These are phyloP conservation scores for Prillingera fragicola DNA, from an alignment of 1,284 basidiomycete species.

Conservation along the genomic window DNA sequence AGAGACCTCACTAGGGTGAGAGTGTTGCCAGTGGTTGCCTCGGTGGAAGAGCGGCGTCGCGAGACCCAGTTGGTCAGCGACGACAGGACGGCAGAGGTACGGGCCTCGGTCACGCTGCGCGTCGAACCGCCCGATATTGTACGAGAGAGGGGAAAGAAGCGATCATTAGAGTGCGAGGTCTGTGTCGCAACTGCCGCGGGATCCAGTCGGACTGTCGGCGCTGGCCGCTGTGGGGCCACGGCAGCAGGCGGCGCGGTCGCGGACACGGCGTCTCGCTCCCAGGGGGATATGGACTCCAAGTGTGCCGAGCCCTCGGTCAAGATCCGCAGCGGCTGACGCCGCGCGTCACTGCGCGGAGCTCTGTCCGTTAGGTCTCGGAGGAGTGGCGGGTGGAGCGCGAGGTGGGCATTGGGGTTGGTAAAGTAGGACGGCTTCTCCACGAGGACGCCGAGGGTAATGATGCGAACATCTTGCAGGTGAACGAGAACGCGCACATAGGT, in stretches of 20 bases:
- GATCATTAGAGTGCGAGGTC: neutral
- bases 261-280: no score
- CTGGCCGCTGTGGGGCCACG: no score
- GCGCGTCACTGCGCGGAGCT: no score
- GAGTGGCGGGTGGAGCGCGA: slow-evolving; percentile 40
- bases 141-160: neutral
- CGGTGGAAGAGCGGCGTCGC: neutral
- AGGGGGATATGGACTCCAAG: no score
- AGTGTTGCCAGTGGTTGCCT: neutral
- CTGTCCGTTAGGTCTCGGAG: slow-evolving; percentile 22
- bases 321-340: no score
- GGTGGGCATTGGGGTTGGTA: slow-evolving; percentile 43
- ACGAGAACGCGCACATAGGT: slow-evolving; percentile 36
- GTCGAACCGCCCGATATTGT: neutral
- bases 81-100: neutral
- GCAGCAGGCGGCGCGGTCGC: no score
- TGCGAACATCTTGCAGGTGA: slow-evolving; percentile 42
- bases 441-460: slow-evolving; percentile 37
- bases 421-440: slow-evolving; percentile 28
- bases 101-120: neutral
- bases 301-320: no score
- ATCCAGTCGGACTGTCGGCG: no score
- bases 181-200: neutral
- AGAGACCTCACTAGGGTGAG: neutral
- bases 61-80: neutral